Evolutionary conservation across 2,329 filamentous ascomycete genomes (phyloP), one percentile per base, ranked within the genome.

Genomic region (Dothistroma pini): DNA sequence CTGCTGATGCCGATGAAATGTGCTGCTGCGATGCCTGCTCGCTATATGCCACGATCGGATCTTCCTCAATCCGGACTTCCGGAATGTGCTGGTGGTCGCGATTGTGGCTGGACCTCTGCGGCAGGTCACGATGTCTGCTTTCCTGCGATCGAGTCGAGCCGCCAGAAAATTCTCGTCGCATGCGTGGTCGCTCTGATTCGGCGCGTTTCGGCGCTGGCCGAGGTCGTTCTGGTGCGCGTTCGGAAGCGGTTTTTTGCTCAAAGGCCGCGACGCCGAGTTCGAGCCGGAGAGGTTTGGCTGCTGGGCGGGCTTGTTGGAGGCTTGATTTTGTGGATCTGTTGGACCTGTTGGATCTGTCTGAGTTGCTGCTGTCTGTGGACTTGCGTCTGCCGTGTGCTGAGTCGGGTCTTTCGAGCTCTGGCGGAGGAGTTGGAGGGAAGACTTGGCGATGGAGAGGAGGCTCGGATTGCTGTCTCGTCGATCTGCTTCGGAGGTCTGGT

Each of bases 361-460:
- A 83, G 29, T 79, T 77, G 22, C 80, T 77, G 56, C 83, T 67
- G 70, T 76, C 73, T 71, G 78, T 62, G 70, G 75, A 69, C 70
- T 76, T 61, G 63, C 64, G 66, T 59, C 66, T 68, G 22, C 63
- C 63, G 41, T 71, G 65, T 21, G 60, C 62, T 12, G 68, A 68
- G 12, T 69, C 66, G 25, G 71, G 69, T 41, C 68, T 59, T 54
- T 97, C 92, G 64, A 85, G 85, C 80, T 99, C 95, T 6, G 95
- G 95, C 7, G 95, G 95, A 47, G 95, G 95, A n/a, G 95, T 97
- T n/a, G 95, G 95, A 19, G 95, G 95, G 79, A 97, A 97, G 64
- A 93, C 85, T 70, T 90, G 90, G 69, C 91, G 87, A 72, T 85
- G 86, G 66, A 86, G 80, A 0, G 91, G 90, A 9, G 91, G 91